These are phyloP conservation scores for Yarrowia osloensis DNA, from an alignment of 805 yeast genomes.

Conservation along the genomic window DNA sequence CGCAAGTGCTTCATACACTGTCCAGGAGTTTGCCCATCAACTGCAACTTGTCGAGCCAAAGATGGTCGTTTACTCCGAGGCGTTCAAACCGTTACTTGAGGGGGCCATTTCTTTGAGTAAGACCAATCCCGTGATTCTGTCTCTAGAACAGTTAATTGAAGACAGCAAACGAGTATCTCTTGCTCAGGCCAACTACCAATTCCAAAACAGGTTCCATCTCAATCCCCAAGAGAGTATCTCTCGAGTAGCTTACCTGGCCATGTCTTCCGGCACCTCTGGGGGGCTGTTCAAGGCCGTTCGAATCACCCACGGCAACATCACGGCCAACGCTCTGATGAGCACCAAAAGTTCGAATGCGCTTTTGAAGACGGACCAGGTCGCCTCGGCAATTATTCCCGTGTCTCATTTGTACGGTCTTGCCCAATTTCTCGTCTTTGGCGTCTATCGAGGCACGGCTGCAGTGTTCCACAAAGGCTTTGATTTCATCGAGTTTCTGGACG, in stretches of 20 bases:
- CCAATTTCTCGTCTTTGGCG: conserved; percentile 37
- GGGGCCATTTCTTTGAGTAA: background rate
- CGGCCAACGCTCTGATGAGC: conserved; percentile 46
- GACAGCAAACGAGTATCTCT: background rate
- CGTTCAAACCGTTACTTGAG: background rate
- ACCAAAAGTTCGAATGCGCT: conserved; percentile 42
- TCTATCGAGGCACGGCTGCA: conserved; percentile 35
- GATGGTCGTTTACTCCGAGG: background rate
- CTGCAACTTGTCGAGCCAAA: background rate
- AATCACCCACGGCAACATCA: conserved; percentile 58
- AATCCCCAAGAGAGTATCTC: background rate
- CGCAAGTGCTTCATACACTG: background rate
- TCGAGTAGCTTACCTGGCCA: conserved; percentile 39
- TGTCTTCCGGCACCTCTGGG: conserved; percentile 50
- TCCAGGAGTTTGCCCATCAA: conserved; percentile 4
- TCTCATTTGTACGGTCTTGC: conserved; percentile 41
- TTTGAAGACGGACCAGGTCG: background rate
- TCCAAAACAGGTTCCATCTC: background rate
- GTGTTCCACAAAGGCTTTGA: conserved; percentile 43
- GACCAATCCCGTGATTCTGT: background rate
- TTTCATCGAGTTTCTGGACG: conserved; percentile 39
- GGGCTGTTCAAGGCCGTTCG: conserved; percentile 74
- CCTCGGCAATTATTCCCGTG: conserved; percentile 41
- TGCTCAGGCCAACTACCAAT: background rate
- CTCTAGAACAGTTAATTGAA: background rate